Percentiles rank a stretch among this genome's conserved stretches.
Evolutionary conservation across 768 basidiomycete species (phyloP).

Genomic region (Termitomyces heimii): DNA sequence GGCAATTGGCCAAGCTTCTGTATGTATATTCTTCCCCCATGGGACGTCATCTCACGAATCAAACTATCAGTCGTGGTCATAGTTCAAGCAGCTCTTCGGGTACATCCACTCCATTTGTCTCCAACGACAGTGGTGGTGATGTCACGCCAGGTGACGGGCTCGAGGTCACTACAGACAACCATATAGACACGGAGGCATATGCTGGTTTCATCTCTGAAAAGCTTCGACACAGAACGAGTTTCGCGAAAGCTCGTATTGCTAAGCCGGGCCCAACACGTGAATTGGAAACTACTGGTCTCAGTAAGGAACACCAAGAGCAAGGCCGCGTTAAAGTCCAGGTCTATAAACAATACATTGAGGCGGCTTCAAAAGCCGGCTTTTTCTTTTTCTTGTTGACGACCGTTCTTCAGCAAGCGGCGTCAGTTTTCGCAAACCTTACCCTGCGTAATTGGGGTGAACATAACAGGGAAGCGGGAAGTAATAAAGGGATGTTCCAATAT

Average conservation of each 20-base stretch:
- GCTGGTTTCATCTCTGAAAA: conserved; percentile 45
- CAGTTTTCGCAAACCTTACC: conserved; percentile 56
- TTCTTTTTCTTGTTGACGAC: conserved; percentile 52
- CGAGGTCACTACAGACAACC: conserved; percentile 16
- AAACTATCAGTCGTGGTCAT: conserved; percentile 28
- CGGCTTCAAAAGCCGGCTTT: conserved; percentile 74
- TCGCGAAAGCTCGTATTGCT: conserved; percentile 48
- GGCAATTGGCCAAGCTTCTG: conserved; percentile 74
- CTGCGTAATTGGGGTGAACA: conserved; percentile 82
- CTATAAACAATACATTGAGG: conserved; percentile 72
- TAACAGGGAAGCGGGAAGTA: conserved; percentile 55
- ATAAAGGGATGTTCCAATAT: conserved; percentile 52
- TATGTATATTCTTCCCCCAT: conserved; percentile 25
- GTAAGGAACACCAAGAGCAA: conserved; percentile 71
- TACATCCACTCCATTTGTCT: conserved; percentile 41
- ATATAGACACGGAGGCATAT: conserved; percentile 17
- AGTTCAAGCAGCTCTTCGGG: conserved; percentile 41
- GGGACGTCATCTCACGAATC: not conserved
- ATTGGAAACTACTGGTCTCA: conserved; percentile 38
- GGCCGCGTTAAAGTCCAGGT: conserved; percentile 76
- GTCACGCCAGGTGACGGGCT: conserved; percentile 25
- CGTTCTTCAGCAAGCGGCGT: conserved; percentile 49
- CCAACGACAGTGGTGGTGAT: conserved; percentile 23
- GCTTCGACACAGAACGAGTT: conserved; percentile 49
- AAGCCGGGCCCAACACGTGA: conserved; percentile 31